Percentiles rank a stretch among this genome's conserved stretches.
These are phyloP conservation scores for Yamadazyma olivae DNA, from an alignment of 805 yeast genomes.

Conservation along the genomic window DNA sequence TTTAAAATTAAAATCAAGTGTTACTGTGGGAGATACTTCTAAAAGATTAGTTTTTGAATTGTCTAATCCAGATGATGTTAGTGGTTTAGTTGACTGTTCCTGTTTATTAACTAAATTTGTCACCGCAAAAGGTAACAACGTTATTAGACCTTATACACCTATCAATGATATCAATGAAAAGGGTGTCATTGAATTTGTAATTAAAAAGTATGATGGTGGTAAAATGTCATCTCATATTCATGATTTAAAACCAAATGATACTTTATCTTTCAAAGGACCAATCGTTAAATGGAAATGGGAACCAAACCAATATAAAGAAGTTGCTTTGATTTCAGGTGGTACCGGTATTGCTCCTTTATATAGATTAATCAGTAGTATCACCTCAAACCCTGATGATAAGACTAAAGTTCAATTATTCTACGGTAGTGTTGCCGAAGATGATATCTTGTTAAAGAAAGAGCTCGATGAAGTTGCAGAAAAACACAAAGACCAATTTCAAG, in stretches of 20 bases:
- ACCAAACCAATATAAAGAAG: constrained; percentile 76
- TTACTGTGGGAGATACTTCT: constrained; percentile 58
- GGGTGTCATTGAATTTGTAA: constrained; percentile 76
- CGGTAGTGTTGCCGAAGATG: constrained; percentile 76
- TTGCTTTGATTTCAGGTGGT: constrained; percentile 92
- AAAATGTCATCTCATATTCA: constrained; percentile 76
- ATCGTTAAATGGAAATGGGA: constrained; percentile 87
- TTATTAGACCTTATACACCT: constrained; percentile 90
- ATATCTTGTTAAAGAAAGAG: constrained; percentile 76
- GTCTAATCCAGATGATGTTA: constrained; percentile 59
- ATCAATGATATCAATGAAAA: constrained; percentile 61
- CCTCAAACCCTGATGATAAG: constrained; percentile 79
- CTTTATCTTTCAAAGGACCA: constrained; percentile 92
- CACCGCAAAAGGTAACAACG: constrained; percentile 80
- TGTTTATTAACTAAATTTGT: constrained; percentile 77
- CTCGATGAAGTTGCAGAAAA: constrained; percentile 64
- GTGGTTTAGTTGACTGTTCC: constrained; percentile 81
- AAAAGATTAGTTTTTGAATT: constrained; percentile 69
- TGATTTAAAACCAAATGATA: constrained; percentile 71
- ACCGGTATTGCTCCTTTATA: constrained; percentile 94
- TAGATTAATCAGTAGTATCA: constrained; percentile 77
- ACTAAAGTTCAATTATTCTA: constrained; percentile 82
- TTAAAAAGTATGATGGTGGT: constrained; percentile 84
- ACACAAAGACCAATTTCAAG: constrained; percentile 74
- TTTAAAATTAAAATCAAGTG: constrained; percentile 50